Conservation (phyloP, 2,329 filamentous ascomycete genomes). For the Juglanconis oblonga region DNA sequence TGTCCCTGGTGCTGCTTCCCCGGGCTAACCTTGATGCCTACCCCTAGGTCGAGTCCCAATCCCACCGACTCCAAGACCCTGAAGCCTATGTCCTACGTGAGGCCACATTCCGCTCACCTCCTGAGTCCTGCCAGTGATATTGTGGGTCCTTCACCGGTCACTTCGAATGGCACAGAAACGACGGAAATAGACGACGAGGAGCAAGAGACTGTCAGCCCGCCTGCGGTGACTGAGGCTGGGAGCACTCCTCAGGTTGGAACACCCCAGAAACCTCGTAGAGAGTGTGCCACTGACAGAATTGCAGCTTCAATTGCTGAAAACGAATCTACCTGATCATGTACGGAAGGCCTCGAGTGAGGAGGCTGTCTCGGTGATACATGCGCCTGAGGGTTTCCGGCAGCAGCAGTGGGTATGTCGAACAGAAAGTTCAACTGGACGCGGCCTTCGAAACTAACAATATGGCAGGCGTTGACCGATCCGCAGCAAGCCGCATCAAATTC, state of each 20-base stretch:
- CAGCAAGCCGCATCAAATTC: conserved; percentile 22
- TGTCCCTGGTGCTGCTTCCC: not conserved
- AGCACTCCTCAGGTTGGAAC: conserved; percentile 35
- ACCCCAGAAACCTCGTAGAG: conserved; percentile 20
- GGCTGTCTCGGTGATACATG: conserved; percentile 87
- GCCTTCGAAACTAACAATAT: conserved; percentile 21
- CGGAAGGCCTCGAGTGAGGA: conserved; percentile 67
- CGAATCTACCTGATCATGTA: conserved; percentile 55
- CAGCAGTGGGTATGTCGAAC: conserved; percentile 65
- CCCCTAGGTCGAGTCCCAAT: conserved; percentile 43
- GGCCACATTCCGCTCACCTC: conserved; percentile 49
- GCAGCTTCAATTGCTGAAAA: conserved; percentile 52
- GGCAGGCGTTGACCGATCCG: conserved; percentile 36
- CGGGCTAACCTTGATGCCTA: conserved; percentile 14
- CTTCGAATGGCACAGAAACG: conserved; percentile 77
- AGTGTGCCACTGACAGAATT: conserved; percentile 16
- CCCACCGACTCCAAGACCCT: conserved; percentile 46
- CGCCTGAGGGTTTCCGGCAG: conserved; percentile 74
- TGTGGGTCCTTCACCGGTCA: conserved; percentile 79
- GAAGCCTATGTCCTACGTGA: conserved; percentile 48
- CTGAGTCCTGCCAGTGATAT: conserved; percentile 64
- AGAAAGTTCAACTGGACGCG: not conserved
- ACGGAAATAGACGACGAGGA: conserved; percentile 82
- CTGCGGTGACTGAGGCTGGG: conserved; percentile 30
- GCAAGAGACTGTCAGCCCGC: conserved; percentile 49